Evolutionary conservation across 176 grass and related monocot genomes (phyloP), one percentile per base, ranked within the genome.

Genomic region (Rhynchospora tenuis): DNA sequence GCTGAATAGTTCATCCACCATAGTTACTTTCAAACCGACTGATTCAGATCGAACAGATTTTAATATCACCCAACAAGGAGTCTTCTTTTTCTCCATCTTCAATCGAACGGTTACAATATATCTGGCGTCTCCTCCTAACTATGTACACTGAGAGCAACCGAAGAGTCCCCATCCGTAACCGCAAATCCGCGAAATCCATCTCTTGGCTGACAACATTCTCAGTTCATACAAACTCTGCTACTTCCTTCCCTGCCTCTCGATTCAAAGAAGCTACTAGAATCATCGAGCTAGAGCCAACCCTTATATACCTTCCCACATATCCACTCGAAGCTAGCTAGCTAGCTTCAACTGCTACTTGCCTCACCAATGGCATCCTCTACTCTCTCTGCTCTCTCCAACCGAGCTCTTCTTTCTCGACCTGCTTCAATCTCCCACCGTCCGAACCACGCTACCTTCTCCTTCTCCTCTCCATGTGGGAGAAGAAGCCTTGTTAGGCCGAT

Each of bases 301-400:
- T 28, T 38, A 9, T 15, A 9, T 15, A 38, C 5, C 31, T 33
- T 50, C 16, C 7, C 55, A 60, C 4, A 52, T 47, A 80, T 60
- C 15, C 46, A 54, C 14, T 31, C 28, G 1, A 57, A 57, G 55
- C 55, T 44, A 80, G 4, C 8, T 42, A 59, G 15, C 28, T n/a
- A n/a, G 10, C 10, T n/a, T 45, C 31, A 19, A 16, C 45, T 81
- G 27, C 58, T 81, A 4, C 16, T 56, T 70, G 13, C 48, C 19
- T 59, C 83, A 42, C 9, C 83, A 17, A 84, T 84, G 81, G 64
- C 81, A 11, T 76, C 83, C 24, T 57, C 83, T 75, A n/a, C 44
- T 26, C 48, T 85, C 70, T 43, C 52, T 11, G 27, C 55, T 64
- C 70, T 68, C 38, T 68, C 68, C 29, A 59, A 3, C 70, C 72